These are phyloP conservation scores for Fraxinus sp. DNA, from an alignment of 305 asterid species.

Conservation along the genomic window DNA sequence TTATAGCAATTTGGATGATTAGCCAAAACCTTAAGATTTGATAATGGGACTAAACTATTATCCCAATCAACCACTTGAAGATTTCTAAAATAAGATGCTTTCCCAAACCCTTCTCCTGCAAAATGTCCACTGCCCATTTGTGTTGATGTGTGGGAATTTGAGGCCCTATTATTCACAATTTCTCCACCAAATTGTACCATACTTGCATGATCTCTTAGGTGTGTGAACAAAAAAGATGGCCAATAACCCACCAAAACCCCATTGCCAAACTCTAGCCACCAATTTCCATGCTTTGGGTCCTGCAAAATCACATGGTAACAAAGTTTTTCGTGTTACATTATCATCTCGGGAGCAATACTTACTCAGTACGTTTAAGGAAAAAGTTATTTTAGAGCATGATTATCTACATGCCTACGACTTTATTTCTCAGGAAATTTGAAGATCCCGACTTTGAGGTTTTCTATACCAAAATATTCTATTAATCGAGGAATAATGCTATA, in stretches of 20 bases:
- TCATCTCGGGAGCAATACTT: neutral
- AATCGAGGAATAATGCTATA: too few species aligned
- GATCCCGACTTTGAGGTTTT: neutral
- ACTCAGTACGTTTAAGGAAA: neutral
- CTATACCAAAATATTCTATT: neutral
- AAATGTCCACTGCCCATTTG: constrained; percentile 99
- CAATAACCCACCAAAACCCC: constrained; percentile 83
- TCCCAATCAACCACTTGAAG: constrained; percentile 87
- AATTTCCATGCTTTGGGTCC: constrained; percentile 94
- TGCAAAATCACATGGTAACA: constrained; percentile 19
- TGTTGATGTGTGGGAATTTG: constrained; percentile 69
- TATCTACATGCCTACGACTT: neutral
- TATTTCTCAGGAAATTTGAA: neutral
- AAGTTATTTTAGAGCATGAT: neutral
- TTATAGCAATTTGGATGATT: constrained; percentile 81
- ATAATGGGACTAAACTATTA: constrained; percentile 66
- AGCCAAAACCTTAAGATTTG: constrained; percentile 72
- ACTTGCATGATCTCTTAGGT: constrained; percentile 62
- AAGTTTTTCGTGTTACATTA: neutral
- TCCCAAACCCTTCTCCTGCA: constrained; percentile 83
- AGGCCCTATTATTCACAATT: constrained; percentile 53
- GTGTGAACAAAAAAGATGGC: constrained; percentile 81
- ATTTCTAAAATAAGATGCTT: constrained; percentile 83
- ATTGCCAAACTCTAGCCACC: constrained; percentile 93
- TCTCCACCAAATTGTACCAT: constrained; percentile 98